Conservation (phyloP, 2,329 filamentous ascomycete genomes). For the Epichloe glyceriae region DNA sequence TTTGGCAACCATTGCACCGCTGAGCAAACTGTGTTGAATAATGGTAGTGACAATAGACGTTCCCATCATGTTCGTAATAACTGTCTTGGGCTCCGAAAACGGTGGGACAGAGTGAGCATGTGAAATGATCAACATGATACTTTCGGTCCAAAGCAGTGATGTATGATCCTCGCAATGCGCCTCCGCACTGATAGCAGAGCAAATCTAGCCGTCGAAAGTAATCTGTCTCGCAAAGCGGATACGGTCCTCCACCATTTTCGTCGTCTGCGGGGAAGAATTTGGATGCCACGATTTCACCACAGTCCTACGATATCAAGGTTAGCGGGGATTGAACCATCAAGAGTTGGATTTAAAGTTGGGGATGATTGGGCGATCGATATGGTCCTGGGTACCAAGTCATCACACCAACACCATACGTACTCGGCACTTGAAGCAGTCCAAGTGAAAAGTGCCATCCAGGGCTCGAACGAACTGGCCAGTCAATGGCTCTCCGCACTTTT, state of each 20-base stretch:
- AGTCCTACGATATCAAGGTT: conserved; percentile 51
- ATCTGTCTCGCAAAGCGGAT: conserved; percentile 93
- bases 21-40: conserved; percentile 97
- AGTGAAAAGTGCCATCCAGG: conserved; percentile 82
- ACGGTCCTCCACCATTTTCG: conserved; percentile 72
- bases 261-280: conserved; percentile 98
- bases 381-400: background rate
- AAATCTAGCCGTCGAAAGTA: conserved; percentile 90
- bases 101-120: conserved; percentile 89
- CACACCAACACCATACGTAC: conserved; percentile 37
- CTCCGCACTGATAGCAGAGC: conserved; percentile 82
- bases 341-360: background rate
- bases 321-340: background rate
- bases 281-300: conserved; percentile 89
- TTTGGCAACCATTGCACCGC: conserved; percentile 91
- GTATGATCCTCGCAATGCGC: conserved; percentile 88
- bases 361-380: background rate
- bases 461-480: conserved; percentile 95
- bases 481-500: conserved; percentile 77
- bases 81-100: conserved; percentile 98
- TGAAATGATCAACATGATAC: conserved; percentile 98
- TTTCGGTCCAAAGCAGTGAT: conserved; percentile 96
- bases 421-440: conserved; percentile 96
- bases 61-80: conserved; percentile 95
- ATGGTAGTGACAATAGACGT: conserved; percentile 97